Evolutionary conservation across 495 filamentous ascomycete species (phyloP).

Genomic region (Choiromyces venosus): DNA sequence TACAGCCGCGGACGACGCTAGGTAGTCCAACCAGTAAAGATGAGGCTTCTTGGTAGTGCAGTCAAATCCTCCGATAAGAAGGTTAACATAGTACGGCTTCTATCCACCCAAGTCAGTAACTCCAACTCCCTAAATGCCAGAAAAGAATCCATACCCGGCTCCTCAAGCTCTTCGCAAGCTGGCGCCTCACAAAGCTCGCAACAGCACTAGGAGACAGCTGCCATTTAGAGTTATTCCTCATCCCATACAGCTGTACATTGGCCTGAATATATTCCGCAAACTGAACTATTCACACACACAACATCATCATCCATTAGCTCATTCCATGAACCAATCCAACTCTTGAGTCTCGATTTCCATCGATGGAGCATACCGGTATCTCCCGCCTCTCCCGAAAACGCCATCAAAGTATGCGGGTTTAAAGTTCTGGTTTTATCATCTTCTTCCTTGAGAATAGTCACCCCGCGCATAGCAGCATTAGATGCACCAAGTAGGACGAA

Average conservation of each 20-base stretch:
- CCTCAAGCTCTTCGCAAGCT: constrained; percentile 81
- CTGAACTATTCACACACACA: constrained; percentile 61
- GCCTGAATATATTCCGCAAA: constrained; percentile 99
- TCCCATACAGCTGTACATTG: constrained; percentile 94
- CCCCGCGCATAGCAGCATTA: constrained; percentile 94
- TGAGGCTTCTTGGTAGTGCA: constrained; percentile 77
- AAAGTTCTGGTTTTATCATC: constrained; percentile 93
- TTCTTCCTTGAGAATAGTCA: constrained; percentile 87
- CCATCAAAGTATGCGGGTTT: constrained; percentile 91
- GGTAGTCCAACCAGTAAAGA: constrained; percentile 95
- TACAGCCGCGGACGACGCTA: constrained; percentile 76
- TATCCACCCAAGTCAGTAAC: constrained; percentile 17
- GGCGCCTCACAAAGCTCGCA: constrained; percentile 83
- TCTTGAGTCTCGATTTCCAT: background rate
- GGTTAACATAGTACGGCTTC: constrained; percentile 92
- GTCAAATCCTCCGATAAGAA: constrained; percentile 87
- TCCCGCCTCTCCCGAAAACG: constrained; percentile 92
- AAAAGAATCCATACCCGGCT: constrained; percentile 53
- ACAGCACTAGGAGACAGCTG: constrained; percentile 75
- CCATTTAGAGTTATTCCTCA: constrained; percentile 83
- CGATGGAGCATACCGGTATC: constrained; percentile 67
- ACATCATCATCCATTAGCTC: constrained; percentile 42
- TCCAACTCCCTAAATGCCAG: background rate
- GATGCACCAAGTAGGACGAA: constrained; percentile 96
- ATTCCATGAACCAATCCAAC: background rate